Evolutionary conservation across 495 filamentous ascomycete genomes (phyloP).

Genomic region (Elaphomyces granulatus): DNA sequence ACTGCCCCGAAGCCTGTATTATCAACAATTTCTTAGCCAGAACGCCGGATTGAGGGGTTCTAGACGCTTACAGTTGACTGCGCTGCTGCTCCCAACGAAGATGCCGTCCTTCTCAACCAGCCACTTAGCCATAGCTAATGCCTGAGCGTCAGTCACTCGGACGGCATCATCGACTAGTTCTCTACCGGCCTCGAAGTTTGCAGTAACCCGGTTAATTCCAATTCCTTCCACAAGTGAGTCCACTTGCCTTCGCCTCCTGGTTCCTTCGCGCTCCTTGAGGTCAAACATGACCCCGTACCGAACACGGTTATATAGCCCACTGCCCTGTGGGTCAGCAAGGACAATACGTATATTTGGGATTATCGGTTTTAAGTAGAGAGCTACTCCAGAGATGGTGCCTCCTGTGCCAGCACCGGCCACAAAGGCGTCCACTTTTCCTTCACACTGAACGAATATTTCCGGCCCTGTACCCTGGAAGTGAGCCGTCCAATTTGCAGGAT

Average conservation of each 20-base stretch:
- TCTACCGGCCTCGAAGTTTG: constrained; percentile 78
- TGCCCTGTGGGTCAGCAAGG: constrained; percentile 87
- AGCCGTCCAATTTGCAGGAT: constrained; percentile 67
- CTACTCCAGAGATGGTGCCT: constrained; percentile 81
- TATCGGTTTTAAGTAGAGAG: constrained; percentile 61
- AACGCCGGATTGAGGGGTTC: too few relatives aligned
- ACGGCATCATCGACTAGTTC: constrained; percentile 81
- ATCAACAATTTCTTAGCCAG: constrained; percentile 6
- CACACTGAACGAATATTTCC: constrained; percentile 71
- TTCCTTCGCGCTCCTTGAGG: constrained; percentile 73
- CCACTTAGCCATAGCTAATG: constrained; percentile 84
- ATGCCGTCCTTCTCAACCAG: constrained; percentile 92
- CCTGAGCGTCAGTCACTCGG: constrained; percentile 82
- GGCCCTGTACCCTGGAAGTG: constrained; percentile 76
- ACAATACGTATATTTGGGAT: constrained; percentile 54
- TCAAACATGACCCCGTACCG: constrained; percentile 95
- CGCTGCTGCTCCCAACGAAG: constrained; percentile 85
- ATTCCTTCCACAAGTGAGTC: constrained; percentile 96
- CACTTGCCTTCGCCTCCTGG: constrained; percentile 73
- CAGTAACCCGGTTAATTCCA: constrained; percentile 81
- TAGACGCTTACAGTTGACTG: constrained; percentile 86
- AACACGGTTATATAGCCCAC: constrained; percentile 81
- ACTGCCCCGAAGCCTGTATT: constrained; percentile 63
- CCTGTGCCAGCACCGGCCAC: constrained; percentile 93
- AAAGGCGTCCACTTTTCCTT: constrained; percentile 69